phyloP scores from a whole-genome alignment of 2,329 filamentous ascomycete species.

The Grosmannia serpens region DNA sequence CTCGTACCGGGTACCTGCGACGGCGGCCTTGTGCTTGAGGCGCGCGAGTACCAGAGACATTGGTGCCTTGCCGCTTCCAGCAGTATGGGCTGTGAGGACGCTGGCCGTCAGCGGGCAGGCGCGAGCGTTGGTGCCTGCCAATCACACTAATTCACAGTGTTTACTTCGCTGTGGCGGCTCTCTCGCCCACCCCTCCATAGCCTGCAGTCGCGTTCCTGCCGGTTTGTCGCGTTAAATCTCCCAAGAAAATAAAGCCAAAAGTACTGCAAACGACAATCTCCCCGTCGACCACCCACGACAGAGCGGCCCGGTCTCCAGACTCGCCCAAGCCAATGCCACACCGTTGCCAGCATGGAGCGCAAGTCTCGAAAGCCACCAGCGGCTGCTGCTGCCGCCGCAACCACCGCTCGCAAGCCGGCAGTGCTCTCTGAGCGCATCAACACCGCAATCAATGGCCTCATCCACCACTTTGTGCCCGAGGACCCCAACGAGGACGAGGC shows the following conservation, averaged over 20 bases:
- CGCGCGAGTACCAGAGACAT: background rate
- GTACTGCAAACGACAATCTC: background rate
- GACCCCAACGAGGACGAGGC: constrained; percentile 56
- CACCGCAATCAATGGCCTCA: constrained; percentile 67
- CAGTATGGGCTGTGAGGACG: background rate
- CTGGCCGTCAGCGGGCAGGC: background rate
- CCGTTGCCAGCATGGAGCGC: constrained; percentile 3
- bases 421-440: constrained; percentile 59
- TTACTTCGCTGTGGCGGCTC: background rate
- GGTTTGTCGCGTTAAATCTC: background rate
- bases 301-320: background rate
- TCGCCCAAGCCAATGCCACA: background rate
- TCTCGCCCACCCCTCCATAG: too few species aligned
- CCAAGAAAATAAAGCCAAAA: background rate
- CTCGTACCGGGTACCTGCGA: background rate
- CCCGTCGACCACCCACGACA: background rate
- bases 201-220: background rate
- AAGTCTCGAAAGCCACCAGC: background rate
- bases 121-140: background rate
- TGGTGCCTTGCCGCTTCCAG: background rate
- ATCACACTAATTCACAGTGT: background rate
- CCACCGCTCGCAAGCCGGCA: constrained; percentile 30
- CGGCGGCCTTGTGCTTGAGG: background rate
- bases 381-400: background rate
- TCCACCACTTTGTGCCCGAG: constrained; percentile 60